Evolutionary conservation across 2,329 filamentous ascomycete species (phyloP).

Genomic region (Coleophoma eucalyptorum): DNA sequence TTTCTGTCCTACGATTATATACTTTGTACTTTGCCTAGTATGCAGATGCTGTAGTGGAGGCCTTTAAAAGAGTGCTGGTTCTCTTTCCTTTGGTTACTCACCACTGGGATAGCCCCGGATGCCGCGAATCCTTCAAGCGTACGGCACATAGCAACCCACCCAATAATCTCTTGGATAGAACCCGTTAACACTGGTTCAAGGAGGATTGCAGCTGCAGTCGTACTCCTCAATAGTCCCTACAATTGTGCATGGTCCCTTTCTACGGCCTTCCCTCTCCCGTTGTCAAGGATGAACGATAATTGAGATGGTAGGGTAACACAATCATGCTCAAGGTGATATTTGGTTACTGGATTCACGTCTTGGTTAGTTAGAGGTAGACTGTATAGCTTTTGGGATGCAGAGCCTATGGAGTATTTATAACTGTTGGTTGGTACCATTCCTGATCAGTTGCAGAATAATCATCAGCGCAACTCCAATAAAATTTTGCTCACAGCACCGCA

Average conservation of each 20-base stretch:
- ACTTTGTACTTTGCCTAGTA: background rate
- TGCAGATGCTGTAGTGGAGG: background rate
- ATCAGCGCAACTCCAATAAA: constrained; percentile 1
- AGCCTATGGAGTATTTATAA: too few species aligned
- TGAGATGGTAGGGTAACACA: constrained; percentile 8
- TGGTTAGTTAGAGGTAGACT: background rate
- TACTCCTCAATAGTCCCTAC: constrained; percentile 49
- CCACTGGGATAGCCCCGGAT: constrained; percentile 35
- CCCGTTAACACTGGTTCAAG: constrained; percentile 47
- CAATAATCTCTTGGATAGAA: constrained; percentile 37
- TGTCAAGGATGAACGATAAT: constrained; percentile 4
- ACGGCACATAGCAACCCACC: constrained; percentile 49
- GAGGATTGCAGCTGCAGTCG: constrained; percentile 44
- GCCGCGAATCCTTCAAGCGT: constrained; percentile 42
- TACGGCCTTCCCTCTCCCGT: background rate
- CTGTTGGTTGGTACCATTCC: background rate
- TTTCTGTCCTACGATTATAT: too few species aligned
- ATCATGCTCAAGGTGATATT: constrained; percentile 3
- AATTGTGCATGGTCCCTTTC: constrained; percentile 48
- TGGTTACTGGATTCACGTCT: background rate
- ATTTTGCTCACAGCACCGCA: constrained; percentile 2
- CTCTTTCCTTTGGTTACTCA: background rate
- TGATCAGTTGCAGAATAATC: constrained; percentile 4
- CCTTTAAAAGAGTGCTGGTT: too few species aligned
- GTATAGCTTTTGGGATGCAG: background rate